Percentiles rank a stretch among this genome's conserved stretches.
phyloP scores from a whole-genome alignment of 1,284 basidiomycete species.

The Apiotrichum gamsii region DNA sequence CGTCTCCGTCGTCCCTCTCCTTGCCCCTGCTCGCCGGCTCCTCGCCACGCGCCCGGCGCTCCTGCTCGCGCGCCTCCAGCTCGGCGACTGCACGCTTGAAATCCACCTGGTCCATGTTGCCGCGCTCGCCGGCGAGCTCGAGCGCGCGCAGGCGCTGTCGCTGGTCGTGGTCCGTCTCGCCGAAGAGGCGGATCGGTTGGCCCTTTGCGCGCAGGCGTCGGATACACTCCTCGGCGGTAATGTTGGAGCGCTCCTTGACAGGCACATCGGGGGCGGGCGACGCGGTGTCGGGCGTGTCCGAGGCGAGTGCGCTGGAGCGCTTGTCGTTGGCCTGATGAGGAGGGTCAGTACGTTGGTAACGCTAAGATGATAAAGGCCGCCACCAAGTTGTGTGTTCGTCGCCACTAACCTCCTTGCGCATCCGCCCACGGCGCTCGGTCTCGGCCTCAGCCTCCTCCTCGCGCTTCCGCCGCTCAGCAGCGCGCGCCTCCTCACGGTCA shows the following conservation, averaged over 20 bases:
- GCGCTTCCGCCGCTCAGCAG: constrained; percentile 38
- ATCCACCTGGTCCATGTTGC: constrained; percentile 60
- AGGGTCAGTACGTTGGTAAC: constrained; percentile 1
- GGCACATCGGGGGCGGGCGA: constrained; percentile 34
- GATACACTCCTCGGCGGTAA: constrained; percentile 87
- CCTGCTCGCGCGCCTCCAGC: constrained; percentile 58
- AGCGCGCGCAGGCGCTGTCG: constrained; percentile 81
- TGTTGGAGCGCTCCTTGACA: constrained; percentile 55
- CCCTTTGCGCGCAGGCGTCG: constrained; percentile 81
- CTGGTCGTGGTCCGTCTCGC: constrained; percentile 88
- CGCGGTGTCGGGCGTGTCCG: constrained; percentile 14
- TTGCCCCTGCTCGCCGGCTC: background rate
- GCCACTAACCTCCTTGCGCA: constrained; percentile 41
- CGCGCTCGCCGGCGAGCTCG: constrained; percentile 84
- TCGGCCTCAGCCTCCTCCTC: constrained; percentile 42
- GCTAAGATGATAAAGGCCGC: no score
- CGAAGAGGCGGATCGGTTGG: constrained; percentile 92
- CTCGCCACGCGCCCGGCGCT: constrained; percentile 43
- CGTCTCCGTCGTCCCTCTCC: background rate
- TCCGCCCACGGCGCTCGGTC: constrained; percentile 26
- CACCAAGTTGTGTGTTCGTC: no score
- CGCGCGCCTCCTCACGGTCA: constrained; percentile 58
- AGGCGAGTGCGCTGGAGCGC: constrained; percentile 21
- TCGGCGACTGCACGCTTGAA: constrained; percentile 90
- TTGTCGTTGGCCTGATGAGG: constrained; percentile 25